These are phyloP conservation scores for Arthrinium phaeospermum DNA, from an alignment of 2,329 filamentous ascomycete species.

Conservation along the genomic window DNA sequence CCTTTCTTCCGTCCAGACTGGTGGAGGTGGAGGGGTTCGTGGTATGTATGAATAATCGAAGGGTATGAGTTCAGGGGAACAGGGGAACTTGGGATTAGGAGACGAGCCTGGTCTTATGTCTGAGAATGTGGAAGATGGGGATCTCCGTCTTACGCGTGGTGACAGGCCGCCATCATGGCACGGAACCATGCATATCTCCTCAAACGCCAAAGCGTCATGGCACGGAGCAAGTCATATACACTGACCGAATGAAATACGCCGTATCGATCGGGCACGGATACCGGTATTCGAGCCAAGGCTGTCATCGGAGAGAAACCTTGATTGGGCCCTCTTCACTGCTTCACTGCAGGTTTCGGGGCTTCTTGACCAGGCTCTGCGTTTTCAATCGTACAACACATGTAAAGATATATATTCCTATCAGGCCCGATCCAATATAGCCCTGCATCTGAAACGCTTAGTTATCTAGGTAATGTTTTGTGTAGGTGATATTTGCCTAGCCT, in stretches of 20 bases:
- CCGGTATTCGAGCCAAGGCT: background rate
- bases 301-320: background rate
- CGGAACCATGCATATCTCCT: too few relatives aligned
- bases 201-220: too few relatives aligned
- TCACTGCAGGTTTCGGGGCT: background rate
- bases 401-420: too few relatives aligned
- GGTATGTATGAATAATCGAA: background rate
- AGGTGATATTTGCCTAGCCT: background rate
- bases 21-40: too few relatives aligned
- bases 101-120: background rate
- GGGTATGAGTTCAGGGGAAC: background rate
- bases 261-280: background rate
- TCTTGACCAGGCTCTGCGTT: background rate
- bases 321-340: background rate
- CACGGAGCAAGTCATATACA: background rate
- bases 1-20: background rate
- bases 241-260: background rate
- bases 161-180: background rate
- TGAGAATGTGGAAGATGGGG: background rate
- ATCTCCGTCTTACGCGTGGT: background rate
- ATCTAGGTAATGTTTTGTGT: too few relatives aligned
- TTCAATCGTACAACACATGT: background rate
- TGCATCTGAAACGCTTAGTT: too few relatives aligned
- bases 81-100: background rate
- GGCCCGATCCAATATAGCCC: too few relatives aligned